Evolutionary conservation across 202 grass and related monocot species (phyloP), one percentile per base, ranked within the genome.

Genomic region (Digitaria exilis): DNA sequence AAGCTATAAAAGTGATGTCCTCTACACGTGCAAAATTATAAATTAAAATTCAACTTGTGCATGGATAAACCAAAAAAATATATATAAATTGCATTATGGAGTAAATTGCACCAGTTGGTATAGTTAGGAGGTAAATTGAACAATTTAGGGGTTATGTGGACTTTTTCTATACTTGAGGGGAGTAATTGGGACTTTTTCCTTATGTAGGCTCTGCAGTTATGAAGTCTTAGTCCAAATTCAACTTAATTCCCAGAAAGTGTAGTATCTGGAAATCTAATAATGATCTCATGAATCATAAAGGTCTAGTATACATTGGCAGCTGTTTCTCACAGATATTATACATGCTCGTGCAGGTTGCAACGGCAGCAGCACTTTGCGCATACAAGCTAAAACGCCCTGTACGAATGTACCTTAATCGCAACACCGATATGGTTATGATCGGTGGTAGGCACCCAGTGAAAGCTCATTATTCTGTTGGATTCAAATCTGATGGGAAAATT

Each of bases 351-450:
- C 49, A 97, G 94, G 50, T 94, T 75, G 87, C 91, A 50, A 94
- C 89, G 8, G 94, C 94, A 41, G 91, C 87, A 57, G 91, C 94
- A 18, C 76, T 94, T 75, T 90, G 85, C 58, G 94, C 89, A 25
- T 77, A 90, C 83, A 94, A 82, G 76, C 82, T 97, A 74, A 56
- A 52, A 10, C 80, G 81, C 8, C 91, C 94, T 17, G 91, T 97
- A 42, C 67, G 89, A 60, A 92, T 94, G 85, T 92, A 94, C 60
- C 79, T 94, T 77, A 85, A 94, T 73, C 89, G 89, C 49, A 88
- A 84, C 41, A 94, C 89, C 2, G 94, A 97, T 64, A 97, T 97
- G 88, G 72, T 94, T 63, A 94, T 94, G 83, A 15, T 84, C 63
- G 94, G 89, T 35, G 80, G 85, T 54, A 84, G 94, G 37, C 91